Evolutionary conservation across 176 grass and related monocot species (phyloP).

Genomic region (Phyllostachys edulis): DNA sequence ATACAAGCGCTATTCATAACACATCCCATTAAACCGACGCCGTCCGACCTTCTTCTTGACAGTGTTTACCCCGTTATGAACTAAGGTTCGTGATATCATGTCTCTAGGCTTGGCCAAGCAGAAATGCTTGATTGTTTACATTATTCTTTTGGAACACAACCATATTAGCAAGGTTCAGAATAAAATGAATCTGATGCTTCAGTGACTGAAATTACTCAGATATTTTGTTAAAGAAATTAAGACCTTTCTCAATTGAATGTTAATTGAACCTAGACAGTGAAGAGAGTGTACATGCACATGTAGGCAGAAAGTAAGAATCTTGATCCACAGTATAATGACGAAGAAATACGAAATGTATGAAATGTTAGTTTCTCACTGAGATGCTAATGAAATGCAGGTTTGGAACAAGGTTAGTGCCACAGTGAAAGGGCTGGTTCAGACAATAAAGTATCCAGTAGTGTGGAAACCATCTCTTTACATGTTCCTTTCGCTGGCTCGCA

Average conservation of each 20-base stretch:
- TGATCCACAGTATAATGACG: background rate
- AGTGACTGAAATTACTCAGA: background rate
- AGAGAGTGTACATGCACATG: background rate
- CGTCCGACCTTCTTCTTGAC: too few relatives aligned
- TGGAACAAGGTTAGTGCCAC: slow-evolving; percentile 48
- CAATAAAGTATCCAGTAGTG: slow-evolving; percentile 67
- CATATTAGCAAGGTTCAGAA: slow-evolving; percentile 11
- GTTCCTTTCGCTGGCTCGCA: slow-evolving; percentile 73
- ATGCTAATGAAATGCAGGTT: slow-evolving; percentile 49
- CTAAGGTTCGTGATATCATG: background rate
- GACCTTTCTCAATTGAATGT: background rate
- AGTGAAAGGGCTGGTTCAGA: slow-evolving; percentile 70
- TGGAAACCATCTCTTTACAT: slow-evolving; percentile 93
- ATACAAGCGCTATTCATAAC: too few relatives aligned
- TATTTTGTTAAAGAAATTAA: background rate
- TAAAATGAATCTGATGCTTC: slow-evolving; percentile 24
- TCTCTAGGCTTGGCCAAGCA: background rate
- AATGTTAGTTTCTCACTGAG: slow-evolving; percentile 12
- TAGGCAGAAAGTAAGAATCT: background rate
- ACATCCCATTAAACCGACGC: too few relatives aligned
- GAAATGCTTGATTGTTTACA: background rate
- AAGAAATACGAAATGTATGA: background rate
- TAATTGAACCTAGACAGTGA: background rate
- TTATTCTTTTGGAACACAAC: slow-evolving; percentile 14
- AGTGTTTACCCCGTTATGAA: too few relatives aligned